Conservation (phyloP, 371 early-diverging fungal genomes). For the Saksenaea vasiformis region DNA sequence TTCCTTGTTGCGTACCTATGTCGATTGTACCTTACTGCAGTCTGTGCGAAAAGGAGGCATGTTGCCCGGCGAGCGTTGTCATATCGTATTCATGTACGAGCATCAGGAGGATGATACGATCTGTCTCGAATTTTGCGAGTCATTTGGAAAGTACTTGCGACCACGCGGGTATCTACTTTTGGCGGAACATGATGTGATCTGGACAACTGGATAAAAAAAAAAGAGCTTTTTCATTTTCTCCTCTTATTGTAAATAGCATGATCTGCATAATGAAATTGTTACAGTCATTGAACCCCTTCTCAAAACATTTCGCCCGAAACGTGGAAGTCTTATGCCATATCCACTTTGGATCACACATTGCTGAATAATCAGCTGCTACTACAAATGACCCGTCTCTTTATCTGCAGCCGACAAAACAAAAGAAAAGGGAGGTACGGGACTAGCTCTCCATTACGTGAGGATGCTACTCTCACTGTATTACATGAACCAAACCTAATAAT, state of each 20-base stretch:
- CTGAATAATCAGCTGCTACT: too few relatives aligned
- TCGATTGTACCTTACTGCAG: conserved; percentile 9
- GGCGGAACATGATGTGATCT: neutral
- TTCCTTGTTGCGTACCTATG: conserved; percentile 11
- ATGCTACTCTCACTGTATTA: too few relatives aligned
- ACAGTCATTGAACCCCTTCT: too few relatives aligned
- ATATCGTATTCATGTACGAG: conserved; percentile 17
- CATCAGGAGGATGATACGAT: conserved; percentile 21
- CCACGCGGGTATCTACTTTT: neutral
- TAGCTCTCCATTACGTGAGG: too few relatives aligned
- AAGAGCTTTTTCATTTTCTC: neutral
- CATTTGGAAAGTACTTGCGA: neutral
- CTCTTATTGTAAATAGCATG: neutral
- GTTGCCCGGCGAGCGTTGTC: conserved; percentile 8
- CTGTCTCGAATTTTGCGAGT: conserved; percentile 20
- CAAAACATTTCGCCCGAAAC: too few relatives aligned
- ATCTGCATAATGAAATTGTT: too few relatives aligned
- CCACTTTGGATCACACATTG: too few relatives aligned
- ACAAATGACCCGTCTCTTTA: too few relatives aligned
- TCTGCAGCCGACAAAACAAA: too few relatives aligned
- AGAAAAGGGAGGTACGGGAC: too few relatives aligned
- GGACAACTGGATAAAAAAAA: neutral
- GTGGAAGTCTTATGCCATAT: too few relatives aligned
- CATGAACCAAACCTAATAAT: too few relatives aligned
- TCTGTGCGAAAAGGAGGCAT: conserved; percentile 17